Base-by-base conservation (phyloP, 768 basidiomycete species). In the Rhizopogon vesiculosus region DNA sequence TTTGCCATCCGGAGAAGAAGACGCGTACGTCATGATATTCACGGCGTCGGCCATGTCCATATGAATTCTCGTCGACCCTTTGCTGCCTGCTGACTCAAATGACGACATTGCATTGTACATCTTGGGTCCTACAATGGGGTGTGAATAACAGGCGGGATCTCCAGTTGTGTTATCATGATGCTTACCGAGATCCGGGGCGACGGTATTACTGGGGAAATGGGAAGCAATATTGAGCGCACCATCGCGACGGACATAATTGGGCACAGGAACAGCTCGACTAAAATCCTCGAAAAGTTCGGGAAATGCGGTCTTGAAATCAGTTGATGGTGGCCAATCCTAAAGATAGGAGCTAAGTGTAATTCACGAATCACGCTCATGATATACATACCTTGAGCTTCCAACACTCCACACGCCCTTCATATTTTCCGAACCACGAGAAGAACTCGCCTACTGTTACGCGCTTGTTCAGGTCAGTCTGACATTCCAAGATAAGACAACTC, bases 31-130 rank as follows among this genome's bases (percentile, higher is more conserved):
- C 89, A 97, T 91, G 57, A 98, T 80, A 67, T 98, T 98, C 58
- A 97, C 74, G 5, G 95, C 94, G 62, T 94, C 93, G 0, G 90
- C 90, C 83, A 94, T 91, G 69, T 93, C 92, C 91, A 96, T 93
- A 62, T 97, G 95, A 50, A 97, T 72, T 55, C 91, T 77, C 9
- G 94, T 97, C 19, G 91, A 86, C 2, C 94, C 93, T 62, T 89
- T 87, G 64, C 84, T 89, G 3, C 87, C 87, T 31, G 74, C 67
- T 4, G 71, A 67, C 62, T 89, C 85, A 41, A 76, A 79, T 3
- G 87, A 88, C 9, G 85, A 84, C 74, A 92, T 85, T 0, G 93
- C 91, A 60, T 92, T 94, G 71, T 97, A 97, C 91, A 95, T 89
- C 73, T 96, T 97, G 1, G 94, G 94, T 3, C 93, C 92, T 86